Conservation (phyloP, 1,139 yeast genomes). For the Citeromyces siamensis region DNA sequence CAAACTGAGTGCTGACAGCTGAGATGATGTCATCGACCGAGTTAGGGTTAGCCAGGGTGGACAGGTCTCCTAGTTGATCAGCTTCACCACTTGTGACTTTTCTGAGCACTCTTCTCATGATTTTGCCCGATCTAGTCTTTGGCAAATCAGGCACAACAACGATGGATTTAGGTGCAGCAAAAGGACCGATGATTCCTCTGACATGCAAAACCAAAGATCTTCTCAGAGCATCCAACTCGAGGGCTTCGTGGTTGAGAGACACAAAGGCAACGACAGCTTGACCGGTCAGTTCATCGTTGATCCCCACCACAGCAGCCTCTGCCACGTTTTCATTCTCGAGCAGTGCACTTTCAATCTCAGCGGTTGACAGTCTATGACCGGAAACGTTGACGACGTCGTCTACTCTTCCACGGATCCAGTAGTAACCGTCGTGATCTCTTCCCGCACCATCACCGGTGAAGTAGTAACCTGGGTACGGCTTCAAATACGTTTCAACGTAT, state of each 20-base stretch:
- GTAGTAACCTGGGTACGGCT: constrained; percentile 57
- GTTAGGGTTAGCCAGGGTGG: constrained; percentile 47
- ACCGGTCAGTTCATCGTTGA: constrained; percentile 71
- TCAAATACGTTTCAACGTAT: constrained; percentile 58
- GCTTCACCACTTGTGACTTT: constrained; percentile 71
- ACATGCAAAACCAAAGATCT: constrained; percentile 63
- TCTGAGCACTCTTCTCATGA: constrained; percentile 74
- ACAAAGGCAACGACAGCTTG: constrained; percentile 79
- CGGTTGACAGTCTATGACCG: constrained; percentile 72
- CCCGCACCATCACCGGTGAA: constrained; percentile 83
- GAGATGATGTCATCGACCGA: background rate
- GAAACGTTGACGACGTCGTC: constrained; percentile 78
- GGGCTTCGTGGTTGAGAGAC: constrained; percentile 31
- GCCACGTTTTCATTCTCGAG: constrained; percentile 60
- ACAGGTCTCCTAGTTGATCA: constrained; percentile 66
- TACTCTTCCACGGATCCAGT: constrained; percentile 73
- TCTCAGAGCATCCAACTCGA: constrained; percentile 6
- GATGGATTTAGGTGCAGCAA: constrained; percentile 71
- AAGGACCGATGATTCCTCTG: constrained; percentile 73
- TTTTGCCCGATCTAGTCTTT: constrained; percentile 75
- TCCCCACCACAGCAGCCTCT: constrained; percentile 74
- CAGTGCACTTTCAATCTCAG: constrained; percentile 73
- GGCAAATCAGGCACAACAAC: constrained; percentile 68
- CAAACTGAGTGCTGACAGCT: constrained; percentile 1
- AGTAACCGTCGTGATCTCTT: constrained; percentile 64